phyloP scores from a whole-genome alignment of 129 eudicot genomes.

The Rutidosis leptorrhynchoides region DNA sequence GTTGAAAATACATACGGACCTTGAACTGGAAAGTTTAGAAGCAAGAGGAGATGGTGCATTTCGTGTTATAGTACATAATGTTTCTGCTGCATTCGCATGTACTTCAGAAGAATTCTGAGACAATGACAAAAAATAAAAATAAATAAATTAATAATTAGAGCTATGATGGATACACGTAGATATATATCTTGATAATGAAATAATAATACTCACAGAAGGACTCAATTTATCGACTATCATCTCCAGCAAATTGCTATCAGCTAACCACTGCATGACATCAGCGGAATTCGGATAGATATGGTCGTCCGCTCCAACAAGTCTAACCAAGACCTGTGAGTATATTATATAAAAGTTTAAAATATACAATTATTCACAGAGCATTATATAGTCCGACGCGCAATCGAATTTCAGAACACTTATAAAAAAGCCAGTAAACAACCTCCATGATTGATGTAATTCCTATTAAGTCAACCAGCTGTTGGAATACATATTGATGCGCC shows the following conservation, averaged over 20 bases:
- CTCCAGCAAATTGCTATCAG: conserved; percentile 80
- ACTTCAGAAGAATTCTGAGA: conserved; percentile 84
- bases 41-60: conserved; percentile 75
- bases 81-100: conserved; percentile 93
- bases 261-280: conserved; percentile 93
- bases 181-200: background rate
- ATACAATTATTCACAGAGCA: conserved; percentile 9
- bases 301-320: conserved; percentile 90
- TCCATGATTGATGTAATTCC: conserved; percentile 97
- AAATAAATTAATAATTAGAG: background rate
- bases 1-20: conserved; percentile 37
- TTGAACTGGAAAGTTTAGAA: conserved; percentile 73
- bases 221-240: conserved; percentile 93
- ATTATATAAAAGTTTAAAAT: conserved; percentile 14
- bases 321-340: conserved; percentile 69
- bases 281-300: conserved; percentile 71
- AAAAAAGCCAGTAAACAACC: conserved; percentile 32
- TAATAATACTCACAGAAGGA: conserved; percentile 56
- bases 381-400: background rate
- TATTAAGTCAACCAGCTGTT: conserved; percentile 85
- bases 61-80: conserved; percentile 85
- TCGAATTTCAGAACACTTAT: background rate
- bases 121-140: background rate
- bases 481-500: conserved; percentile 82
- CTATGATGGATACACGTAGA: background rate